Evolutionary conservation across 805 yeast genomes (phyloP), one percentile per base, ranked within the genome.

Genomic region (Blastobotrys attinorum): DNA sequence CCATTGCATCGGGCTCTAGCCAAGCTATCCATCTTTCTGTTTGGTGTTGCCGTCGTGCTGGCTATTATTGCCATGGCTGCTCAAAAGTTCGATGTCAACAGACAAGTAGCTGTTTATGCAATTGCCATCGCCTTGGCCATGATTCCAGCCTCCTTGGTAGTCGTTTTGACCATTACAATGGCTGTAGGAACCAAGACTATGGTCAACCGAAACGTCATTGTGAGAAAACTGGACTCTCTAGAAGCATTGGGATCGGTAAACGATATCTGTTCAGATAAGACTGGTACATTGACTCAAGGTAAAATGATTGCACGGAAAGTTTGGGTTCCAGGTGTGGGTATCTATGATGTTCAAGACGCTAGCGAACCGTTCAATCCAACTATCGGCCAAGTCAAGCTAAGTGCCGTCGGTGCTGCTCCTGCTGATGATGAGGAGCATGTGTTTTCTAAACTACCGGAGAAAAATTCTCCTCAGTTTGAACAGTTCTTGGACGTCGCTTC

Each of bases 31-130:
- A 75, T 85, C 40, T 60, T 74, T 35, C 68, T 87, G 38, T 85
- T 86, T 52, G 70, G 71, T 53, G 66, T 86, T 38, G 95, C 96
- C 3, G 92, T 86, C n/a, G 52, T 87, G 1, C 81, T 85, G 57
- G 95, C 95, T 1, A 79, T 87, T 45, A 77, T 87, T 16, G 94
- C 84, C 3, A 82, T 86, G 94, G 94, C 80, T 2, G 77, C 92
- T 7, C 94, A 86, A 63, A 73, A 73, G 47, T 79, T 85, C 62
- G 56, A 66, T 10, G 95, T 86, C n/a, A 79, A 76, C 51, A 75
- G 71, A 45, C 87, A 85, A 53, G 92, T 86, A 31, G 95, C 94
- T 11, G 79, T 86, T 39, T 86, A 86, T 58, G 95, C 96, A 21
- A 81, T 87, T 56, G 86, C 94, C 65, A 89, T 83, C 39, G 84